Conservation (phyloP, 1,139 yeast species). For the Candida tropicalis region DNA sequence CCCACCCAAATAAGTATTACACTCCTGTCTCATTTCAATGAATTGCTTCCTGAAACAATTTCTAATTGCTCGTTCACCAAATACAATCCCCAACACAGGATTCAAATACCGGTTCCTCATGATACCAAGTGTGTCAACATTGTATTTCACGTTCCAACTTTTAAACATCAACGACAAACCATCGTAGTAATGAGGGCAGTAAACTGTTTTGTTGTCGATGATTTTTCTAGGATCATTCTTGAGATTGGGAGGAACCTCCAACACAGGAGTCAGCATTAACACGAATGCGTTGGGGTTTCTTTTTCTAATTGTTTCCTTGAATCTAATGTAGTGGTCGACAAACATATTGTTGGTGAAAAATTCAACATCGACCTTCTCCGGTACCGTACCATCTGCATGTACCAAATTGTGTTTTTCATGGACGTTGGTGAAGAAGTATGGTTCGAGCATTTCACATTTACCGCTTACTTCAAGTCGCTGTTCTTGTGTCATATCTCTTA, state of each 20-base stretch:
- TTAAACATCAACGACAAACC: conserved; percentile 92
- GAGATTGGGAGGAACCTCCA: conserved; percentile 75
- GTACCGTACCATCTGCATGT: conserved; percentile 26
- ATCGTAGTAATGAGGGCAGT: conserved; percentile 90
- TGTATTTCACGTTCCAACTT: conserved; percentile 73
- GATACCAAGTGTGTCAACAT: conserved; percentile 90
- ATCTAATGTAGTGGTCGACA: conserved; percentile 56
- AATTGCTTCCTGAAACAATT: conserved; percentile 72
- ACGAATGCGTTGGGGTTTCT: conserved; percentile 52
- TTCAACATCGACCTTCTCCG: conserved; percentile 48
- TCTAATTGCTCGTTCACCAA: conserved; percentile 80
- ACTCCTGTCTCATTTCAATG: conserved; percentile 62
- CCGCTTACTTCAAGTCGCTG: conserved; percentile 40
- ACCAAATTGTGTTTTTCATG: conserved; percentile 17
- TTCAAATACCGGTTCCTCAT: conserved; percentile 74
- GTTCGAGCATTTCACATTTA: conserved; percentile 30
- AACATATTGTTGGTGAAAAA: conserved; percentile 66
- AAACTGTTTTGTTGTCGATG: conserved; percentile 66
- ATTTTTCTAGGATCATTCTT: conserved; percentile 49
- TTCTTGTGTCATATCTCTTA: conserved; percentile 23
- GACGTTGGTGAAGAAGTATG: conserved; percentile 36
- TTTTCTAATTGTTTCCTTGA: conserved; percentile 51
- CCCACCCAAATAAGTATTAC: conserved; percentile 56
- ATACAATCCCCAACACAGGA: conserved; percentile 75
- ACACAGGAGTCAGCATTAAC: conserved; percentile 81